Evolutionary conservation across 495 filamentous ascomycete species (phyloP).

Genomic region (Penicillium daleae): DNA sequence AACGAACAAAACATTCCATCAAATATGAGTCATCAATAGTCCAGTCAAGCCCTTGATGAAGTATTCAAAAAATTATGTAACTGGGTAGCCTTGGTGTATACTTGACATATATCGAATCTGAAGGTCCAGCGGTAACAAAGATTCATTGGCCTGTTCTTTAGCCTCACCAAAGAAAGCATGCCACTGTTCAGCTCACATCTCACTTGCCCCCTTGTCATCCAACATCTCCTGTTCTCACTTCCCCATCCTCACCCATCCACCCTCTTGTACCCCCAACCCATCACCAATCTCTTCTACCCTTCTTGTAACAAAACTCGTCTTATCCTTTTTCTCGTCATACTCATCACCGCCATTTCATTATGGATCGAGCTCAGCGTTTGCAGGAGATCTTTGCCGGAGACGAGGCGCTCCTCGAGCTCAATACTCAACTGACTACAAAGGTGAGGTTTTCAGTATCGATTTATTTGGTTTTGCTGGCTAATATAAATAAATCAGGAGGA

Average conservation of each 20-base stretch:
- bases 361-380: slow-evolving; percentile 32
- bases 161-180: background rate
- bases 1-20: too few relatives aligned
- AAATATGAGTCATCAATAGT: too few relatives aligned
- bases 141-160: background rate
- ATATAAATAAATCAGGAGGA: background rate
- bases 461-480: background rate
- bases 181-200: too few relatives aligned
- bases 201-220: background rate
- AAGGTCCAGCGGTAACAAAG: background rate
- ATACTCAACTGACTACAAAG: slow-evolving; percentile 24
- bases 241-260: background rate
- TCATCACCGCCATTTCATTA: background rate
- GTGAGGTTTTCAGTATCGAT: background rate
- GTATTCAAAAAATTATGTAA: background rate
- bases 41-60: background rate
- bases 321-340: background rate
- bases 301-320: too few relatives aligned
- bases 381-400: slow-evolving; percentile 33
- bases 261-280: background rate
- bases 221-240: background rate
- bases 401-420: slow-evolving; percentile 20
- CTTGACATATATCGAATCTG: background rate
- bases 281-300: background rate
- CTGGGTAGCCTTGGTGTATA: background rate